These are phyloP conservation scores for Penicillium macrosclerotiorum DNA, from an alignment of 495 filamentous ascomycete species.

Conservation along the genomic window DNA sequence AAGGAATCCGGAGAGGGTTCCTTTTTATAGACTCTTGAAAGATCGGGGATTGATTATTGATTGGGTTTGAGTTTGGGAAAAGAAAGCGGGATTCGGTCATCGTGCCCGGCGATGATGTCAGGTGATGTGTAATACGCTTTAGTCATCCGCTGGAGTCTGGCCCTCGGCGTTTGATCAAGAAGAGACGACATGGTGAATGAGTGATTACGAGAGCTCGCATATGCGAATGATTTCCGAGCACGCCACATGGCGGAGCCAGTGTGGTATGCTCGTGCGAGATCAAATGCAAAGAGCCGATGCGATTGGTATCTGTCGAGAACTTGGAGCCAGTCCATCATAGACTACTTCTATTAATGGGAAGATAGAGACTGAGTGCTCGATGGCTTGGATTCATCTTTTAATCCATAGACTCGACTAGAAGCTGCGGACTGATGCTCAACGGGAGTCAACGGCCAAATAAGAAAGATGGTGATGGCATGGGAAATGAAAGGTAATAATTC, in stretches of 20 bases:
- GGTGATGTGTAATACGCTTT: conserved; percentile 23
- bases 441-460: neutral
- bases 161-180: too few species aligned
- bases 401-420: neutral
- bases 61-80: neutral
- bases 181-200: too few species aligned
- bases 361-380: neutral
- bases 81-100: conserved; percentile 14
- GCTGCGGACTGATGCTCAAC: conserved; percentile 14
- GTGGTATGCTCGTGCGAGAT: too few species aligned
- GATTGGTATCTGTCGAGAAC: too few species aligned
- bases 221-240: too few species aligned
- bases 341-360: neutral
- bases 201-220: too few species aligned
- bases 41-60: conserved; percentile 3
- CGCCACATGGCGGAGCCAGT: too few species aligned
- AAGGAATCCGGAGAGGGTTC: conserved; percentile 13
- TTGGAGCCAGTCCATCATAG: too few species aligned
- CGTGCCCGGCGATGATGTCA: conserved; percentile 26
- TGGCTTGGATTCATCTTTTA: neutral
- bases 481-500: conserved; percentile 1
- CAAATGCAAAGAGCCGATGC: too few species aligned
- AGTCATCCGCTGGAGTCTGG: neutral
- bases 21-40: conserved; percentile 6
- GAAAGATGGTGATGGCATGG: neutral